These are phyloP conservation scores for Amanita muscaria DNA, from an alignment of 768 basidiomycete species.

Conservation along the genomic window DNA sequence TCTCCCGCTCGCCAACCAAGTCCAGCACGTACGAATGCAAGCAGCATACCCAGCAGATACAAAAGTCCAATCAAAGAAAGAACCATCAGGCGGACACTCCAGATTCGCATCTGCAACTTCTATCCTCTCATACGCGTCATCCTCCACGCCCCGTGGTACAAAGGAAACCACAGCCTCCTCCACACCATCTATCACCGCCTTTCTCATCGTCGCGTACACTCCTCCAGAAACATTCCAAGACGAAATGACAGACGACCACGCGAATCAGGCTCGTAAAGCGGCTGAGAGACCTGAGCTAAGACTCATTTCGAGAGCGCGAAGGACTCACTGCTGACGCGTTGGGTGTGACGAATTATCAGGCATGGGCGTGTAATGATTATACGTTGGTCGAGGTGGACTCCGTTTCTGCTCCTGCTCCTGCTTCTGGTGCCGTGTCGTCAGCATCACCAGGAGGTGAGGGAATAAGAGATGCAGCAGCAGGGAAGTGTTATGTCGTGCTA, in stretches of 20 bases:
- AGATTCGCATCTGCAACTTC: not conserved
- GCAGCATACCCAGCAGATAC: conserved; percentile 14
- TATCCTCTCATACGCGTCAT: not conserved
- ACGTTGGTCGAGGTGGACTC: conserved; percentile 48
- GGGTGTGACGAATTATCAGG: conserved; percentile 65
- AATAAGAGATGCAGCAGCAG: conserved; percentile 17
- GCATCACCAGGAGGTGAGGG: too few species aligned
- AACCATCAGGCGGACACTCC: not conserved
- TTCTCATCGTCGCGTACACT: conserved; percentile 82
- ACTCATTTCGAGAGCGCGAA: conserved; percentile 82
- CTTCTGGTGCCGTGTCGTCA: conserved; percentile 16
- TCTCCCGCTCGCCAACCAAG: conserved; percentile 10
- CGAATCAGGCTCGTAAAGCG: conserved; percentile 69
- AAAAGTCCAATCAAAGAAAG: too few species aligned
- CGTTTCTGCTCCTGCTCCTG: too few species aligned
- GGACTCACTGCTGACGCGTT: conserved; percentile 83
- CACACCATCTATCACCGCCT: conserved; percentile 65
- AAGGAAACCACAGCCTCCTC: too few species aligned
- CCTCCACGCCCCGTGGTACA: too few species aligned
- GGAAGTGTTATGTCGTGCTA: conserved; percentile 69
- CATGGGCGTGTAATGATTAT: conserved; percentile 93
- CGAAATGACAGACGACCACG: conserved; percentile 65
- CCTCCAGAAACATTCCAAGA: conserved; percentile 68
- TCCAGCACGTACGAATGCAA: conserved; percentile 2
- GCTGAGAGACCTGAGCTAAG: conserved; percentile 92